Evolutionary conservation across 202 grass and related monocot genomes (phyloP).

Genomic region (Cymbopogon flexuosus): DNA sequence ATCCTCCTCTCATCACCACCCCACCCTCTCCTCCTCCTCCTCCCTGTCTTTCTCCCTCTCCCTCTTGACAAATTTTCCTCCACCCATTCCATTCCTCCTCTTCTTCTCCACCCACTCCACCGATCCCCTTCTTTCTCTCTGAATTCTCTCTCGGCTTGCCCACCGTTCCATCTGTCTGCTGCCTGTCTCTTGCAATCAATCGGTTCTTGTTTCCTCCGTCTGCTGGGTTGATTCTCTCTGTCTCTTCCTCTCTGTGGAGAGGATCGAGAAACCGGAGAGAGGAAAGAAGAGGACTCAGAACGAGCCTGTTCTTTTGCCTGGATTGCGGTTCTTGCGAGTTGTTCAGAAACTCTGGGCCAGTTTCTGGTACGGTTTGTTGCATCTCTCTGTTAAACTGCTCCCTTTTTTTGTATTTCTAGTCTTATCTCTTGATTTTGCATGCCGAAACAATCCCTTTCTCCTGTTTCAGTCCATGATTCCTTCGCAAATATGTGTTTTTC

Average conservation of each 20-base stretch:
- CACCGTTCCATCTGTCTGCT: conserved; percentile 1
- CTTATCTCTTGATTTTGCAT: conserved; percentile 21
- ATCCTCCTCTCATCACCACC: conserved; percentile 35
- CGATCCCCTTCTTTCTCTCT: conserved; percentile 33
- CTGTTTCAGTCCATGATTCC: background rate
- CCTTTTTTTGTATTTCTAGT: conserved; percentile 1
- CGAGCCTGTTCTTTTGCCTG: background rate
- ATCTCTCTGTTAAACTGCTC: background rate
- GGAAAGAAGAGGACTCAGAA: background rate
- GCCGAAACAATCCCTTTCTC: background rate
- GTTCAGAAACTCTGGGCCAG: background rate
- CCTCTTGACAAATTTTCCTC: conserved; percentile 48
- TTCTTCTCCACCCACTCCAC: conserved; percentile 40
- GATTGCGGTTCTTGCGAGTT: conserved; percentile 22
- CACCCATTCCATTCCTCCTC: conserved; percentile 44
- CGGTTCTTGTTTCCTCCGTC: conserved; percentile 29
- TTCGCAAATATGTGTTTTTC: background rate
- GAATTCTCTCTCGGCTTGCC: conserved; percentile 22
- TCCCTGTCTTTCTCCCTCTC: conserved; percentile 5
- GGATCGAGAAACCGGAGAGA: conserved; percentile 26
- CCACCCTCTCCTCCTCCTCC: conserved; percentile 14
- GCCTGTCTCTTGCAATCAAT: background rate
- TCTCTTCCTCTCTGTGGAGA: conserved; percentile 8
- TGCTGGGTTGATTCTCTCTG: conserved; percentile 21
- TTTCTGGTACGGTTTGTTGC: conserved; percentile 32